Conservation (phyloP, 352 stramenopile genomes). For the Globisporangium yorkense region DNA sequence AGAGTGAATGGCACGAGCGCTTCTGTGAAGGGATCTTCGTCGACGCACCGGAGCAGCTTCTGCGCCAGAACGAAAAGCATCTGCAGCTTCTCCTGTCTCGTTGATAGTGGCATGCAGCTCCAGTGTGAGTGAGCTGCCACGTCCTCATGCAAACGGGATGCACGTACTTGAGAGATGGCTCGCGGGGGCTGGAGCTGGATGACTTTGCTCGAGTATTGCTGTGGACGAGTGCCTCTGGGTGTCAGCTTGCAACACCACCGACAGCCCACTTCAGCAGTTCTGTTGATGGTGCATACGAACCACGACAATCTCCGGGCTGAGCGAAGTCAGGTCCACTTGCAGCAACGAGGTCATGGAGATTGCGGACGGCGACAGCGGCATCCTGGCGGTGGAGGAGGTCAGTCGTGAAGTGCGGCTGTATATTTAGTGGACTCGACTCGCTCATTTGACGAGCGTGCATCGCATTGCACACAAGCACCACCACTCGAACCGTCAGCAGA, state of each 20-base stretch:
- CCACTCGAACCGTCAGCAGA: conserved; percentile 2
- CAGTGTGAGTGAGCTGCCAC: background rate
- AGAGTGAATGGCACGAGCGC: background rate
- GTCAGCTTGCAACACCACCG: background rate
- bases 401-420: no score
- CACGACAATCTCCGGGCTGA: conserved; percentile 18
- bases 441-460: no score
- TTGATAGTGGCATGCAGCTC: background rate
- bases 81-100: conserved; percentile 25
- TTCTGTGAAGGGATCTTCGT: background rate
- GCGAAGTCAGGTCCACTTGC: conserved; percentile 21
- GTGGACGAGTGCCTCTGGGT: no score
- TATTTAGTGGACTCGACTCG: no score
- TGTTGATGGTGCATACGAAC: conserved; percentile 3
- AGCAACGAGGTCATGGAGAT: conserved; percentile 24
- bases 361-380: conserved; percentile 7
- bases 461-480: background rate
- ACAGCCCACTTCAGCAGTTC: background rate
- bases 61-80: conserved; percentile 35
- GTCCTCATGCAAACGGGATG: background rate
- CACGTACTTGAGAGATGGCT: conserved; percentile 15
- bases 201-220: conserved; percentile 26
- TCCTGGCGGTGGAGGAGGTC: background rate
- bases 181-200: conserved; percentile 11
- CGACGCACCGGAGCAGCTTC: conserved; percentile 23